A percentile compares a stretch with the other conserved stretches of the same genome.
phyloP scores from a whole-genome alignment of 1,139 yeast species.

The Geotrichum phurueaensis region DNA sequence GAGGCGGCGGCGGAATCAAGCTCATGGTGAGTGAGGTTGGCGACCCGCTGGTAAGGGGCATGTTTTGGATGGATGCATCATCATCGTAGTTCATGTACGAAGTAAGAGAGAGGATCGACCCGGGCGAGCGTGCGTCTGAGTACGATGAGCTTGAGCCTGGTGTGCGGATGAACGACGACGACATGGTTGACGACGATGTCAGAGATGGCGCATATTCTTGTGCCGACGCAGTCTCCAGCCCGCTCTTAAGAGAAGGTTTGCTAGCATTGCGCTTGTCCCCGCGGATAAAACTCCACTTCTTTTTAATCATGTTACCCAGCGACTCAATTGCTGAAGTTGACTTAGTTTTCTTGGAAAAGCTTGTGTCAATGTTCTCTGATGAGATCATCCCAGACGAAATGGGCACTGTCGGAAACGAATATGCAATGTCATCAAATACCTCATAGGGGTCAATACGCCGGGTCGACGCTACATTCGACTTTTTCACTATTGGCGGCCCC shows the following conservation, averaged over 20 bases:
- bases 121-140: constrained; percentile 23
- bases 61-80: not conserved
- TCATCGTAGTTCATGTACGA: not conserved
- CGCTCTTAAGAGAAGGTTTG: not conserved
- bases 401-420: constrained; percentile 40
- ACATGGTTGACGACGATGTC: constrained; percentile 17
- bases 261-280: not conserved
- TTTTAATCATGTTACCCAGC: not conserved
- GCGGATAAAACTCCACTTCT: constrained; percentile 4
- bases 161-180: constrained; percentile 20
- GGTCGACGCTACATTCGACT: constrained; percentile 9
- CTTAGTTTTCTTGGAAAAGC: not conserved
- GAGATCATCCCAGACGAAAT: constrained; percentile 18
- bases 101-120: constrained; percentile 14
- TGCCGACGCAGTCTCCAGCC: not conserved
- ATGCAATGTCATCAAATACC: constrained; percentile 70
- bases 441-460: constrained; percentile 51
- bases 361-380: not conserved
- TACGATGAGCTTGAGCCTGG: constrained; percentile 20
- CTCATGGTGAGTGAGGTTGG: constrained; percentile 26
- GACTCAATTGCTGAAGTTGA: constrained; percentile 11
- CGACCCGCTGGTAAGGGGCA: not conserved
- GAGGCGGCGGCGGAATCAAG: constrained; percentile 33
- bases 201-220: not conserved
- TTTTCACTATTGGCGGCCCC: not conserved